A percentile compares a stretch with the other conserved stretches of the same genome.
phyloP scores from a whole-genome alignment of 768 basidiomycete species.

The Trametopsis cervina region DNA sequence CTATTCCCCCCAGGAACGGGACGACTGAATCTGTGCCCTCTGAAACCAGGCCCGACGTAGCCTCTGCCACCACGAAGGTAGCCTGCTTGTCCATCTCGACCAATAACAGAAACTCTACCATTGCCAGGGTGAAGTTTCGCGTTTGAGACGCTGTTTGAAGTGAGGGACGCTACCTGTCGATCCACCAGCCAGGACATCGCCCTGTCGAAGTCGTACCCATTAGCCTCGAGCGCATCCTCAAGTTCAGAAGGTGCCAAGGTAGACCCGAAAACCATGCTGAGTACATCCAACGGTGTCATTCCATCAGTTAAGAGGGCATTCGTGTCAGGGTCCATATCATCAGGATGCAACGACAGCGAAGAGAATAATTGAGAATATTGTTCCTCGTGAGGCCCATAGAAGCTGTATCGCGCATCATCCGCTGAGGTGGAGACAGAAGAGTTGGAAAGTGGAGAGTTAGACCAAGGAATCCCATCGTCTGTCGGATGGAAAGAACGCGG shows the following conservation, averaged over 20 bases:
- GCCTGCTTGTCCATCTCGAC: slow-evolving; percentile 40
- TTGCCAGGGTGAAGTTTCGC: slow-evolving; percentile 55
- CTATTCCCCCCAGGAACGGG: slow-evolving; percentile 57
- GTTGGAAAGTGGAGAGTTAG: slow-evolving; percentile 45
- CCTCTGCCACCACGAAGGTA: slow-evolving; percentile 38
- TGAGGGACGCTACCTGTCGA: slow-evolving; percentile 45
- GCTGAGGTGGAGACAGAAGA: slow-evolving; percentile 44
- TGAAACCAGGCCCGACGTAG: slow-evolving; percentile 20
- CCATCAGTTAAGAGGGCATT: slow-evolving; percentile 71
- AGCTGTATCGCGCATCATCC: slow-evolving; percentile 35
- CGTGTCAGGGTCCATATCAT: slow-evolving; percentile 41
- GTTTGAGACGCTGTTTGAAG: slow-evolving; percentile 11
- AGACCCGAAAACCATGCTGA: slow-evolving; percentile 89
- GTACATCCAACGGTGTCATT: slow-evolving; percentile 97
- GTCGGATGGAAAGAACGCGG: slow-evolving; percentile 58
- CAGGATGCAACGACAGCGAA: slow-evolving; percentile 10
- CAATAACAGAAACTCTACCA: slow-evolving; percentile 59
- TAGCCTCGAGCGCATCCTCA: slow-evolving; percentile 83
- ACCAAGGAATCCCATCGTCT: slow-evolving; percentile 55
- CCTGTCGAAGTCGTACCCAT: slow-evolving; percentile 91
- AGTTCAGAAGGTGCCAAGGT: slow-evolving; percentile 85
- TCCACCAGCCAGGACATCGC: slow-evolving; percentile 95
- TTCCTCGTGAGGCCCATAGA: slow-evolving; percentile 10
- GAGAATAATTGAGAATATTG: slow-evolving; percentile 10
- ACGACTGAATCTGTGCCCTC: slow-evolving; percentile 41